phyloP scores from a whole-genome alignment of 2,329 filamentous ascomycete species.

The Aspergillus bombycis region DNA sequence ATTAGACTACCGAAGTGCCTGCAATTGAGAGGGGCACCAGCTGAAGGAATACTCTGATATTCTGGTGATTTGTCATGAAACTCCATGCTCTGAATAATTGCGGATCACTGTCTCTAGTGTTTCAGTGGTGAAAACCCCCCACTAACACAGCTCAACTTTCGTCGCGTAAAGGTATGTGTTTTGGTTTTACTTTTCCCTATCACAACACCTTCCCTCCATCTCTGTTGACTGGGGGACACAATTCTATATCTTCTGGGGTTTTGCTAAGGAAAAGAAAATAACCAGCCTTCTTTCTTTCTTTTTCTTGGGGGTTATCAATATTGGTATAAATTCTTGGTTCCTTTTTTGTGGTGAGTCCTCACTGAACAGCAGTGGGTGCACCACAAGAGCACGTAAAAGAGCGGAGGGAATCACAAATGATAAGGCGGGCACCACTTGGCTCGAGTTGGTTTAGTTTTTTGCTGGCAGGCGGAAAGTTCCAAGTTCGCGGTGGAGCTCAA shows the following conservation, averaged over 20 bases:
- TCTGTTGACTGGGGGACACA: not conserved
- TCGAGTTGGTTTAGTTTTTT: not conserved
- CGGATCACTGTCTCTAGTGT: not conserved
- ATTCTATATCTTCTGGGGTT: not conserved
- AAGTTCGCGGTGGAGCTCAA: not conserved
- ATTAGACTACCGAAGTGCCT: not conserved
- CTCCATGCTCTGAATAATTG: not conserved
- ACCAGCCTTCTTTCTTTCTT: not conserved
- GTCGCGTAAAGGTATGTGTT: not conserved
- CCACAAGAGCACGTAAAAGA: not conserved
- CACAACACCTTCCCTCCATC: not conserved
- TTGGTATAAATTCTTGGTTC: no score
- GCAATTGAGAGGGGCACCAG: not conserved
- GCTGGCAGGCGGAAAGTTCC: not conserved
- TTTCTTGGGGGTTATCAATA: no score
- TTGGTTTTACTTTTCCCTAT: not conserved
- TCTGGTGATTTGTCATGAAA: not conserved
- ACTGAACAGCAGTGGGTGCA: no score
- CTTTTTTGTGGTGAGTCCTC: no score
- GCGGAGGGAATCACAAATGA: not conserved
- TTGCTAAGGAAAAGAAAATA: not conserved
- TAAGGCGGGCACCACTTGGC: not conserved
- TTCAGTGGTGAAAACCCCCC: not conserved
- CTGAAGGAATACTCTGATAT: not conserved
- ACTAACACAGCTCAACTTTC: not conserved